A percentile compares a stretch with the other conserved stretches of the same genome.
phyloP scores from a whole-genome alignment of 140 eudicot species.

The Erigeron philadelphicus region DNA sequence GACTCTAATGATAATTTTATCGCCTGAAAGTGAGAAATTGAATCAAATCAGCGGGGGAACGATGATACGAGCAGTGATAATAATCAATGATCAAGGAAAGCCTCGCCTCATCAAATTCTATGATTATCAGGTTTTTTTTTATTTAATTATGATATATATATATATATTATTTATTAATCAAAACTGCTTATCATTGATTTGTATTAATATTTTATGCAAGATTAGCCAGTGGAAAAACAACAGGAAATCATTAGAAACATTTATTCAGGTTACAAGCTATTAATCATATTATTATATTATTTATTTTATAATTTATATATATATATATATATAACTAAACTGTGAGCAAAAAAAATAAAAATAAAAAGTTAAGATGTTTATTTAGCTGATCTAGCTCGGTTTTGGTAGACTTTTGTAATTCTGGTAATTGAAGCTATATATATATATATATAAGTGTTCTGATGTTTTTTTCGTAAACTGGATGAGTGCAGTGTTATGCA shows the following conservation, averaged over 20 bases:
- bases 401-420: no score
- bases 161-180: not conserved
- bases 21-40: slow-evolving; percentile 23
- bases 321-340: no score
- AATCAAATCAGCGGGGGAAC: slow-evolving; percentile 19
- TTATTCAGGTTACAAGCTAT: slow-evolving; percentile 36
- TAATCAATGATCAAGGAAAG: slow-evolving; percentile 86
- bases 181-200: slow-evolving; percentile 11
- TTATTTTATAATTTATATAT: no score
- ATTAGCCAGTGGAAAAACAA: slow-evolving; percentile 63
- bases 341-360: no score
- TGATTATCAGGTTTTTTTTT: slow-evolving; percentile 52
- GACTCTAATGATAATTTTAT: not conserved
- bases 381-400: no score
- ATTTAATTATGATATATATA: not conserved
- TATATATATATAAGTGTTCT: no score
- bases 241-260: slow-evolving; percentile 57
- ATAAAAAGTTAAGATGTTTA: no score
- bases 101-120: slow-evolving; percentile 95
- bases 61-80: slow-evolving; percentile 88
- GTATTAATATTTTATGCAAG: slow-evolving; percentile 26
- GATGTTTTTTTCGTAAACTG: no score
- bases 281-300: not conserved
- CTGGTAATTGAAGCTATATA: no score
- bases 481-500: slow-evolving; percentile 47